Conservation (phyloP, 1,284 basidiomycete species). For the Exsudoporus floridanus region DNA sequence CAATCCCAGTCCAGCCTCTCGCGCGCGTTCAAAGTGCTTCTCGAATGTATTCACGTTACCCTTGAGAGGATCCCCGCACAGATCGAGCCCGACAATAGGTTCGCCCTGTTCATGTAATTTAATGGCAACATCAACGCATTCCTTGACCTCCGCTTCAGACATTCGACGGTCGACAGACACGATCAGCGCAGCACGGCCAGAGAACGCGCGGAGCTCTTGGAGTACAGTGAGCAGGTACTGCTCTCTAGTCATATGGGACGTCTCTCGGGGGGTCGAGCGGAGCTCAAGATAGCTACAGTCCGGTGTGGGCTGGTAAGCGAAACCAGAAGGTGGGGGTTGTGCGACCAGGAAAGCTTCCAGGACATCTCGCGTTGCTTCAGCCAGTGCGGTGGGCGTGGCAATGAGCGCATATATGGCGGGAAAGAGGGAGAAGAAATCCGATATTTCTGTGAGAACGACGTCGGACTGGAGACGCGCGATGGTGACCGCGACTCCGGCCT, state of each 20-base stretch:
- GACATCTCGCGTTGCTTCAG: constrained; percentile 58
- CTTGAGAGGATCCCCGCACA: constrained; percentile 74
- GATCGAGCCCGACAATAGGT: constrained; percentile 73
- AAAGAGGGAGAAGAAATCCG: constrained; percentile 74
- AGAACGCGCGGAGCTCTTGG: constrained; percentile 61
- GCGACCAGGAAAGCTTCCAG: constrained; percentile 54
- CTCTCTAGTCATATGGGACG: constrained; percentile 51
- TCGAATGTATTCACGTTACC: constrained; percentile 58
- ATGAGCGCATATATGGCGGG: constrained; percentile 77
- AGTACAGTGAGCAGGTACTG: constrained; percentile 66
- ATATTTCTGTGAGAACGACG: constrained; percentile 51
- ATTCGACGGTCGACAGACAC: constrained; percentile 75
- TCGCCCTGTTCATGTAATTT: constrained; percentile 54
- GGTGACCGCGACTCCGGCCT: constrained; percentile 11
- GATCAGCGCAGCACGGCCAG: constrained; percentile 55
- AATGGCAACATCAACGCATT: constrained; percentile 59
- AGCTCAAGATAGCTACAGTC: constrained; percentile 71
- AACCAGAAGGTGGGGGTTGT: constrained; percentile 24
- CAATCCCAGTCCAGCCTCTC: constrained; percentile 57
- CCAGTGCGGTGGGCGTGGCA: constrained; percentile 52
- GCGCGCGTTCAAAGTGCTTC: constrained; percentile 54
- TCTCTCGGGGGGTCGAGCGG: constrained; percentile 66
- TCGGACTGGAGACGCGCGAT: constrained; percentile 45
- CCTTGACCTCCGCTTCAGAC: constrained; percentile 46
- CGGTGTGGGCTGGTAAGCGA: constrained; percentile 34